Base-by-base conservation (phyloP, 1,284 basidiomycete genomes). In the Malassezia japonica region DNA sequence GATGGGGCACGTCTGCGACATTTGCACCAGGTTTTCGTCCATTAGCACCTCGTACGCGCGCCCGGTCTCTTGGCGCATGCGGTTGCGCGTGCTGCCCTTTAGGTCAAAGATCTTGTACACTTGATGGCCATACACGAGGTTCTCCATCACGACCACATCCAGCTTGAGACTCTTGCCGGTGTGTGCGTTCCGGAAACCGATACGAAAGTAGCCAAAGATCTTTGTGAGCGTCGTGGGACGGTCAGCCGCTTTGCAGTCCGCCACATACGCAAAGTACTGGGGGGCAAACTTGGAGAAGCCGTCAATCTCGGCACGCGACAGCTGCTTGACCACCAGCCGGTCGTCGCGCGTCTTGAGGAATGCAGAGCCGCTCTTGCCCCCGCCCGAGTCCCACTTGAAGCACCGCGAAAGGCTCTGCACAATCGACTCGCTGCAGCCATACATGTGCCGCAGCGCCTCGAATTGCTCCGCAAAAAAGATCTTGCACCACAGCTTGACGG, bases 401-500 rank as follows among this genome's bases (percentile, higher is more conserved):
- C 94, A 98, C 7, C 94, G 79, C 2, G 92, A 84, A 6, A 99
- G 78, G 1, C 87, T 91, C 70, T 95, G 90, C 39, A 96, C 81
- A 76, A 96, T 87, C 61, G 85, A 87, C 66, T 84, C 85, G 62
- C 92, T 87, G 69, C 90, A 95, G 57, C 88, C 87, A 63, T 92
- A 96, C 12, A 84, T 88, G 43, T 86, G 79, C 16, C 94, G 82
- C 36, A 99, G 76, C 4, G 88, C 88, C 64, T 96, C 91, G 62
- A 99, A 99, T 72, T 96, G 90, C 73, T 98, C 90, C 0, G 91
- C 89, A 72, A 90, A 96, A 49, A 98, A 81, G 58, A 96, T 85
- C 4, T 89, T 88, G 73, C 91, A 96, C 66, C 59, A 67, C n/a
- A 87, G 88, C 62, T 94, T 89, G n/a, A 84, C 87, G 46, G 88